A percentile compares a stretch with the other conserved stretches of the same genome.
These are phyloP conservation scores for Scenedesmus sp. DNA, from an alignment of 163 green algal species.

Conservation along the genomic window DNA sequence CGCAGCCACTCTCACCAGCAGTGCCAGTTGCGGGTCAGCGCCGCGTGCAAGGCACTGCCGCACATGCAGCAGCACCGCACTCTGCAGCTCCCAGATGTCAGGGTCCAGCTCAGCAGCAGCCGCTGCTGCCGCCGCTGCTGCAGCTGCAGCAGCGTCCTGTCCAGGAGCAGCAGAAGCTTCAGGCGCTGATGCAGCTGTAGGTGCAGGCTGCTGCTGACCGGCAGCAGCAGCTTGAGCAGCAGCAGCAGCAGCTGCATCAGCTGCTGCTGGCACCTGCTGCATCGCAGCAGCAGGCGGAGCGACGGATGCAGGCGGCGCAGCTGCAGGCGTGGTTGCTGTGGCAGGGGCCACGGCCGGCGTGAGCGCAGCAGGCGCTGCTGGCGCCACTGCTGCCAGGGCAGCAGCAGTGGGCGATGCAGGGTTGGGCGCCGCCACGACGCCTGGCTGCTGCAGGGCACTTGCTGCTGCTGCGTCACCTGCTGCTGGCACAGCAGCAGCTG, in stretches of 20 bases:
- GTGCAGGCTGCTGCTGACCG: slow-evolving; percentile 31
- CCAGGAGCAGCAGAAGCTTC: not conserved
- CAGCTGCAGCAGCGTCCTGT: slow-evolving; percentile 51
- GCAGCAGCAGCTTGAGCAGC: too few relatives aligned
- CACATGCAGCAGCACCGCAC: slow-evolving; percentile 36
- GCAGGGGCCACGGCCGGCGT: not conserved
- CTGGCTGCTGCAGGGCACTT: not conserved
- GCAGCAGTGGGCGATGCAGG: not conserved
- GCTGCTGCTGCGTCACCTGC: not conserved
- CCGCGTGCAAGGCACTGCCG: slow-evolving; percentile 21
- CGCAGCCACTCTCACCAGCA: slow-evolving; percentile 1
- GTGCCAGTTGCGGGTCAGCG: slow-evolving; percentile 11
- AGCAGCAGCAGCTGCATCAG: not conserved
- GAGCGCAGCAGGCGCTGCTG: slow-evolving; percentile 13
- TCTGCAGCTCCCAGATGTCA: slow-evolving; percentile 51
- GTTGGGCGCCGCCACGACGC: not conserved
- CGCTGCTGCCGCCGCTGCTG: not conserved
- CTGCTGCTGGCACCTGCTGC: slow-evolving; percentile 18
- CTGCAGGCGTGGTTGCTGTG: not conserved
- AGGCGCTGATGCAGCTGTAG: not conserved
- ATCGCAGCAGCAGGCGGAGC: not conserved
- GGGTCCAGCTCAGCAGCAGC: not conserved
- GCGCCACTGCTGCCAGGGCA: not conserved
- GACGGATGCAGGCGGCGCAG: not conserved
- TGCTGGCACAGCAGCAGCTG: slow-evolving; percentile 34